Conservation (phyloP, 2,329 filamentous ascomycete species). For the Colletotrichum echinochloae region DNA sequence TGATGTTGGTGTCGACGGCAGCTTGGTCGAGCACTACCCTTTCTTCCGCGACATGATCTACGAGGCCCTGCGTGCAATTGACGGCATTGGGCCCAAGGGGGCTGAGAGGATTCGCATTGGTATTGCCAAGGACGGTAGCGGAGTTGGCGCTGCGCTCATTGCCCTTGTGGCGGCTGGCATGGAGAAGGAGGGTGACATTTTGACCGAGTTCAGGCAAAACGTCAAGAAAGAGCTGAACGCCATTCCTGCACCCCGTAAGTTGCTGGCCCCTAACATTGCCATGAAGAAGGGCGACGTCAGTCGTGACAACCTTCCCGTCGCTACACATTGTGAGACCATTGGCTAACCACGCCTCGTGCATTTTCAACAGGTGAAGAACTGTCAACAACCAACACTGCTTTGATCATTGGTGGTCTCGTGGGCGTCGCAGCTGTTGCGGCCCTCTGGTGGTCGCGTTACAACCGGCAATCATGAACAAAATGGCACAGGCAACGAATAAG, state of each 20-base stretch:
- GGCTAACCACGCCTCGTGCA: conserved; percentile 43
- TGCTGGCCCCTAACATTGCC: background rate
- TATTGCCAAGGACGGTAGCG: conserved; percentile 96
- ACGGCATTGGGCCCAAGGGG: conserved; percentile 81
- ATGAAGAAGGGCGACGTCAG: conserved; percentile 40
- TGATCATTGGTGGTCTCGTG: conserved; percentile 51
- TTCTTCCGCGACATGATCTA: conserved; percentile 90
- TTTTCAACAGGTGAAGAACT: conserved; percentile 48
- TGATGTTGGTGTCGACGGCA: conserved; percentile 95
- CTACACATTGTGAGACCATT: background rate
- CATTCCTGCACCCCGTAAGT: conserved; percentile 50
- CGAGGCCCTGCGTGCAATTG: conserved; percentile 80
- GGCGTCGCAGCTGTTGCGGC: conserved; percentile 51
- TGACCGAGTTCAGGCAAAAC: conserved; percentile 56
- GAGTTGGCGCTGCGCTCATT: conserved; percentile 94
- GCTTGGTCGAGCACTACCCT: conserved; percentile 95
- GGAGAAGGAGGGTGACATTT: conserved; percentile 63
- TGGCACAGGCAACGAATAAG: background rate
- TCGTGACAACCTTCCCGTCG: conserved; percentile 39
- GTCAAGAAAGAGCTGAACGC: conserved; percentile 52
- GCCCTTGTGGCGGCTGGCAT: conserved; percentile 85
- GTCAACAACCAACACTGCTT: conserved; percentile 46
- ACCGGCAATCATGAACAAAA: conserved; percentile 22
- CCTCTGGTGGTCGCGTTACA: conserved; percentile 39
- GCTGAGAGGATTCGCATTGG: conserved; percentile 92